phyloP scores from a whole-genome alignment of 441 rosid genomes.

The Arabidopsis lyrata region DNA sequence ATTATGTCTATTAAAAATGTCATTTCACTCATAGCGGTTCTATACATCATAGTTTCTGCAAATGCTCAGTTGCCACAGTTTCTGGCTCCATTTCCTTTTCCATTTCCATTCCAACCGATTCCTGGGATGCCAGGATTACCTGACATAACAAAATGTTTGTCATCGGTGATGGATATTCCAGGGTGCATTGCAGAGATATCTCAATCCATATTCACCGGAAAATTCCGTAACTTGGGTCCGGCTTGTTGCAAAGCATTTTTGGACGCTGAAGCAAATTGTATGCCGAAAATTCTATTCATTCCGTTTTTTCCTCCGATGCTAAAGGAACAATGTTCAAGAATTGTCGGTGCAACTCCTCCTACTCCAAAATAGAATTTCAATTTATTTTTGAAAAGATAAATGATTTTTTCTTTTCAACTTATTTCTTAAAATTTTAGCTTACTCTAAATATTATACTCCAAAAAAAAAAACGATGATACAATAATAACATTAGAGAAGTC shows the following conservation, averaged over 20 bases:
- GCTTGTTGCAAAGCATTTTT: conserved; percentile 17
- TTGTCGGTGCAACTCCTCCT: not conserved
- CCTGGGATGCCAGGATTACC: not conserved
- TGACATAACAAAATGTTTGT: conserved; percentile 12
- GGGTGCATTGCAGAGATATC: conserved; percentile 4
- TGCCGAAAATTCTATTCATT: not conserved
- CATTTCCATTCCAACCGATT: not conserved
- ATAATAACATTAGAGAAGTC: not conserved
- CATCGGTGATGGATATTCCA: not conserved
- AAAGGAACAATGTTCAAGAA: conserved; percentile 15
- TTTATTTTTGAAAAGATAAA: too few species aligned
- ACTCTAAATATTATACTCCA: not conserved
- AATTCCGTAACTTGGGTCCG: not conserved
- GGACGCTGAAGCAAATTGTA: not conserved
- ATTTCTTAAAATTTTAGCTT: not conserved
- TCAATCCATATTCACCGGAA: not conserved
- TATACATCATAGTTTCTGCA: not conserved
- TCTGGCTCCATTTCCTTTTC: not conserved
- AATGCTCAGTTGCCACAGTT: conserved; percentile 32
- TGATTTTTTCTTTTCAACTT: not conserved
- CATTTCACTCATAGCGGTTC: not conserved
- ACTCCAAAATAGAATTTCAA: not conserved
- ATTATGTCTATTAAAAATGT: conserved; percentile 14
- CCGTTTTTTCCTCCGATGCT: not conserved
- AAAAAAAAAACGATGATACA: not conserved